These are phyloP conservation scores for Colletotrichum sp. DNA, from an alignment of 2,329 filamentous ascomycete species.

Conservation along the genomic window DNA sequence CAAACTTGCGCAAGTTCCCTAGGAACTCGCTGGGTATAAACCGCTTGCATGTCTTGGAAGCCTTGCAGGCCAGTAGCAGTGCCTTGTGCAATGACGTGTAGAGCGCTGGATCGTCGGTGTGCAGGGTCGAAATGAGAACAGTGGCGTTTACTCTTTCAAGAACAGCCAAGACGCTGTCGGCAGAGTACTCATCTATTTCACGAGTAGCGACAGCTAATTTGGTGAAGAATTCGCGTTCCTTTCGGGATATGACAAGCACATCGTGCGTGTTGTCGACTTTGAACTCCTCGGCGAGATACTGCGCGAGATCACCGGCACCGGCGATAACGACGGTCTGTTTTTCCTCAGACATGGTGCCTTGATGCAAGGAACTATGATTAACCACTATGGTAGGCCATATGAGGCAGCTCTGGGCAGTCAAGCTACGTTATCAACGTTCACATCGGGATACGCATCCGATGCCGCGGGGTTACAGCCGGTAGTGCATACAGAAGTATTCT, in stretches of 20 bases:
- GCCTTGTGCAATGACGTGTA: not conserved
- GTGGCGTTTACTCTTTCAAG: not conserved
- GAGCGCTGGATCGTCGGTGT: not conserved
- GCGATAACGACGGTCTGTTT: not conserved
- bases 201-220: not conserved
- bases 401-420: not conserved
- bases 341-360: not conserved
- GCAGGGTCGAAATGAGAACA: not conserved
- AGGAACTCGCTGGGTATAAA: not conserved
- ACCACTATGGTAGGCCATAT: not conserved
- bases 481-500: not conserved
- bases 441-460: not conserved
- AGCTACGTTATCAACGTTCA: not conserved
- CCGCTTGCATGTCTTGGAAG: not conserved
- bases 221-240: not conserved
- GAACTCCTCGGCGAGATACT: not conserved
- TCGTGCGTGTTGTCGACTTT: not conserved
- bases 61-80: not conserved
- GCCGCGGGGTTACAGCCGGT: not conserved
- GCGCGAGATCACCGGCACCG: not conserved
- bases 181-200: not conserved
- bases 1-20: not conserved
- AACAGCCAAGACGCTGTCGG: not conserved
- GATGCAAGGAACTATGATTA: not conserved
- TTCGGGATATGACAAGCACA: not conserved